A percentile compares a stretch with the other conserved stretches of the same genome.
Conservation (phyloP, 2,329 filamentous ascomycete species). For the Lasiodiplodia sp. region DNA sequence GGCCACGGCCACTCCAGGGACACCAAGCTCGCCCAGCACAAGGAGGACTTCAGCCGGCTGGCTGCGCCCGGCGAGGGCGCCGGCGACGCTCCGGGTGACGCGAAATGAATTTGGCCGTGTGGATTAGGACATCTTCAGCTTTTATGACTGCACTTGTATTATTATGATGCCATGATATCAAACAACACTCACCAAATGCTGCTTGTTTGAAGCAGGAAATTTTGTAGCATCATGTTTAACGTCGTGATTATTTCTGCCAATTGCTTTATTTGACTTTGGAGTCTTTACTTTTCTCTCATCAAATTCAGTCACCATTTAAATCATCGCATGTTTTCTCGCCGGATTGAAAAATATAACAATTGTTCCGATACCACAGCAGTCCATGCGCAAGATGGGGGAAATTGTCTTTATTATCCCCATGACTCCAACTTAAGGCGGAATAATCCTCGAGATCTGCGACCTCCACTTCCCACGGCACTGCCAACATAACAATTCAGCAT, state of each 20-base stretch:
- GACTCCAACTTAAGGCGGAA: no score
- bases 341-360: no score
- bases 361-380: no score
- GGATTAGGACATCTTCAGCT: background rate
- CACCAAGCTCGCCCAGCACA: conserved; percentile 37
- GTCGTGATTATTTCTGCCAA: background rate
- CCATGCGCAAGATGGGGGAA: no score
- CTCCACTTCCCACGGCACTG: no score
- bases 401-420: no score
- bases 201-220: background rate
- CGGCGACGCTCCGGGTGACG: background rate
- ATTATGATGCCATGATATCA: background rate
- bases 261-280: background rate
- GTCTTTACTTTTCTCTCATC: no score
- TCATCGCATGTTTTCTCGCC: no score
- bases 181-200: background rate
- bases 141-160: background rate
- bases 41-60: conserved; percentile 26
- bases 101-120: background rate
- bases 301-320: no score
- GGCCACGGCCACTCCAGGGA: conserved; percentile 38
- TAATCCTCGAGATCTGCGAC: no score
- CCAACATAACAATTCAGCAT: no score
- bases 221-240: background rate
- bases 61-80: background rate